Conservation (phyloP, 1,284 basidiomycete genomes). For the Sanghuangporus baumii region DNA sequence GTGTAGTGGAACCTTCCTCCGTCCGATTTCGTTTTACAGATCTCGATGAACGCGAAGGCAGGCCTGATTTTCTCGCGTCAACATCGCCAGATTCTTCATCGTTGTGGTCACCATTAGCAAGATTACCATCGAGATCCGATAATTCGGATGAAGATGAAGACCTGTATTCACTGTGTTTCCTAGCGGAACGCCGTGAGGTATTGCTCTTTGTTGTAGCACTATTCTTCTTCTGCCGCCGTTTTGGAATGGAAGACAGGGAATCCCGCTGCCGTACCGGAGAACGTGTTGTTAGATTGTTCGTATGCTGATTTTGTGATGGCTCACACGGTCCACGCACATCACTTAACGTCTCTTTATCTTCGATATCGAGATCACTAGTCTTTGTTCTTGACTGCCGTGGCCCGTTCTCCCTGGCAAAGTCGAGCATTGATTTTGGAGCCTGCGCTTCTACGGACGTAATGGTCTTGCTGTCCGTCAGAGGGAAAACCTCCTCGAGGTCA, state of each 20-base stretch:
- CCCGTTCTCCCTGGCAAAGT: constrained; percentile 50
- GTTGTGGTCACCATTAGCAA: constrained; percentile 23
- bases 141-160: neutral
- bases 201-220: neutral
- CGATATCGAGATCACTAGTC: neutral
- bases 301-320: neutral
- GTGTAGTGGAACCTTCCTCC: constrained; percentile 12
- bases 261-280: neutral
- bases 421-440: constrained; percentile 56
- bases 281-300: neutral
- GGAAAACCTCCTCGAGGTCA: constrained; percentile 12
- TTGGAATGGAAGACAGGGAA: neutral
- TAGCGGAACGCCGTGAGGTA: neutral
- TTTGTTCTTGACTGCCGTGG: constrained; percentile 17
- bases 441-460: constrained; percentile 18
- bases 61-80: neutral
- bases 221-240: neutral
- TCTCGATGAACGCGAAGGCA: neutral
- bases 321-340: neutral
- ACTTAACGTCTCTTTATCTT: neutral
- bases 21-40: constrained; percentile 23
- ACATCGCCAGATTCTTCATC: constrained; percentile 3
- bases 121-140: constrained; percentile 20
- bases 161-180: neutral
- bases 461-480: constrained; percentile 12